Evolutionary conservation across 202 grass and related monocot species (phyloP), one percentile per base, ranked within the genome.

Genomic region (Panicum virgatum): DNA sequence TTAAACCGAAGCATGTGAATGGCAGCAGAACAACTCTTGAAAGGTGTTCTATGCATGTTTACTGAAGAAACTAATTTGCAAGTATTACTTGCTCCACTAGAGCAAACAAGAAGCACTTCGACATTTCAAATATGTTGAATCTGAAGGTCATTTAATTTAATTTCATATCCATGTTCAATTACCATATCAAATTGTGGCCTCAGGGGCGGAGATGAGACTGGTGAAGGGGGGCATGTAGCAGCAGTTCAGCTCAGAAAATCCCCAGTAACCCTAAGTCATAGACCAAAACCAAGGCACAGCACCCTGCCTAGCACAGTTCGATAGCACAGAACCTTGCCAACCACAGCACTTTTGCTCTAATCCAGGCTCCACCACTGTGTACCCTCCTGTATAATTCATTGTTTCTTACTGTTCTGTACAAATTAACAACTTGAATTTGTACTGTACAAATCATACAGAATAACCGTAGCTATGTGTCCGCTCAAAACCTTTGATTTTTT

Each of bases 71-170:
- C 5, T 37, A 5, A 19, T 43, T 61, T 79, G 3, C 26, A 84
- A 77, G 14, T 32, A 29, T 68, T 39, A 22, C 47, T 72, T 57
- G 26, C 53, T 83, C 11, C n/a, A 23, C 4, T 32, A 12, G 3
- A 60, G 50, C 46, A 47, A 66, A 86, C 65, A 25, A 25, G 66
- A 27, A 32, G 51, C 6, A 48, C 2, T 14, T 8, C 22, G 75
- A 69, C 42, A 61, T 68, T 76, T 16, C 13, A 81, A 39, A 81
- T 56, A 86, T 42, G 12, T 39, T 30, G 26, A 75, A 20, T 59
- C 27, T 13, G 30, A 12, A 61, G 40, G 52, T 32, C 23, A 73
- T 60, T 25, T n/a, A 6, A 72, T 66, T 38, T 36, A 2, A 43
- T 40, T 76, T 30, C 12, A 58, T 38, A 47, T 1, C 30, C 12